phyloP scores from a whole-genome alignment of 2,329 filamentous ascomycete genomes.

The Cercospora beticola region DNA sequence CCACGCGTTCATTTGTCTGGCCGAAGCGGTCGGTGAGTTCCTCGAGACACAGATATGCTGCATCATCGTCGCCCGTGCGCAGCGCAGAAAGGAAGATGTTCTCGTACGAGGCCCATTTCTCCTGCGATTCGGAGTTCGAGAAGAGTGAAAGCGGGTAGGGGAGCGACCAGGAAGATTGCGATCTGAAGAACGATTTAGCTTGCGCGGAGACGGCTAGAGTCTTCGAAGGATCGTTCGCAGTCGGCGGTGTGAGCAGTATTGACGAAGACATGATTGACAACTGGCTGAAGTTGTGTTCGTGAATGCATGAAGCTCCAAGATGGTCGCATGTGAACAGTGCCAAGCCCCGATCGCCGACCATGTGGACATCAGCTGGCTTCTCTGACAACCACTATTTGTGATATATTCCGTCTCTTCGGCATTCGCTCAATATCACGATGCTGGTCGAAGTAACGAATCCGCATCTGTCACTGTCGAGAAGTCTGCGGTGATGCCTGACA shows the following conservation, averaged over 20 bases:
- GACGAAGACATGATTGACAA: conserved; percentile 23
- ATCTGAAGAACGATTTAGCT: conserved; percentile 42
- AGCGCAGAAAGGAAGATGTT: conserved; percentile 83
- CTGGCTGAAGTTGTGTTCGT: not conserved
- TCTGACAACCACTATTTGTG: not conserved
- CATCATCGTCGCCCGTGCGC: conserved; percentile 76
- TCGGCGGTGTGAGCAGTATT: conserved; percentile 38
- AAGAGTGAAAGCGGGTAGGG: conserved; percentile 55
- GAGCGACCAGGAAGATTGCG: conserved; percentile 39
- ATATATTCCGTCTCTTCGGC: not conserved
- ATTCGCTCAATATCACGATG: conserved; percentile 10
- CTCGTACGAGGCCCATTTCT: conserved; percentile 83
- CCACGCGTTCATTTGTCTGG: conserved; percentile 76
- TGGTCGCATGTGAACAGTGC: conserved; percentile 14
- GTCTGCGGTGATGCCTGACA: conserved; percentile 30
- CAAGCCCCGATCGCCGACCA: conserved; percentile 7
- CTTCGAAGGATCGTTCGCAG: conserved; percentile 40
- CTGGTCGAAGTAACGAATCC: conserved; percentile 1
- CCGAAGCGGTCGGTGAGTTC: conserved; percentile 80
- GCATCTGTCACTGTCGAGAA: not conserved
- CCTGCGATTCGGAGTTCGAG: conserved; percentile 64
- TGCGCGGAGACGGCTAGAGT: conserved; percentile 51
- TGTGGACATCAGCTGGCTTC: conserved; percentile 1
- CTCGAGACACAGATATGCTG: conserved; percentile 73
- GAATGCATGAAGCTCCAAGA: conserved; percentile 1